Evolutionary conservation across 495 filamentous ascomycete genomes (phyloP), one percentile per base, ranked within the genome.

Genomic region (Penicillium coprophilum): DNA sequence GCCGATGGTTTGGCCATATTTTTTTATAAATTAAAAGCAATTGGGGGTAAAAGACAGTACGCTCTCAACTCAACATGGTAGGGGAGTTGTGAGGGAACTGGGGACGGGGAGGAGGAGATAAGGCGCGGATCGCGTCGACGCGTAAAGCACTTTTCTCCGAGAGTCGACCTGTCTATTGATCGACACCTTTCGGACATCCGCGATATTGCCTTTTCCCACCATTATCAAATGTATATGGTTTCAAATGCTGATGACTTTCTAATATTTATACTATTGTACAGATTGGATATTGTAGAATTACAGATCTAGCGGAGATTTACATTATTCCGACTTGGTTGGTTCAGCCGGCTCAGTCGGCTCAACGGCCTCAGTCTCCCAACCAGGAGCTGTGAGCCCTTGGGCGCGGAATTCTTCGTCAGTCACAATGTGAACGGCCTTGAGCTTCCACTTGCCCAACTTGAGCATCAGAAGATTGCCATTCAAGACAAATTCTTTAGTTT

Each of bases 391-490:
- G 23, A 79, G 58, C 0, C 77, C 77, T 43, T 62, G 56, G 34
- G 64, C 54, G 32, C 73, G 73, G 56, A 77, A 96, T 47, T 89
- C 85, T 55, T 86, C 80, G 64, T 95, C 89, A 56, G 78, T 78
- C 15, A 95, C 75, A 56, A 96, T 79, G 58, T 86, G 74, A 46
- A 95, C 77, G 44, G 92, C 71, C 48, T 85, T 84, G 32, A 94
- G 71, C 65, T 91, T 92, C 79, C 88, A 87, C 71, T 96, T 96
- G 31, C 90, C 91, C 30, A 82, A 70, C 60, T 90, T 82, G 20
- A 96, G 70, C 55, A 95, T 80, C 41, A 96, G 66, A 6, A 86
- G 57, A 38, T 83, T 73, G 32, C 72, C 85, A 38, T 85, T 82
- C 17, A 89, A 77, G 20, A 94, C 66, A 61, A 82, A 90, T 27